Percentiles rank a stretch among this genome's conserved stretches.
Evolutionary conservation across 441 rosid genomes (phyloP).

Genomic region (Adansonia gregorii): DNA sequence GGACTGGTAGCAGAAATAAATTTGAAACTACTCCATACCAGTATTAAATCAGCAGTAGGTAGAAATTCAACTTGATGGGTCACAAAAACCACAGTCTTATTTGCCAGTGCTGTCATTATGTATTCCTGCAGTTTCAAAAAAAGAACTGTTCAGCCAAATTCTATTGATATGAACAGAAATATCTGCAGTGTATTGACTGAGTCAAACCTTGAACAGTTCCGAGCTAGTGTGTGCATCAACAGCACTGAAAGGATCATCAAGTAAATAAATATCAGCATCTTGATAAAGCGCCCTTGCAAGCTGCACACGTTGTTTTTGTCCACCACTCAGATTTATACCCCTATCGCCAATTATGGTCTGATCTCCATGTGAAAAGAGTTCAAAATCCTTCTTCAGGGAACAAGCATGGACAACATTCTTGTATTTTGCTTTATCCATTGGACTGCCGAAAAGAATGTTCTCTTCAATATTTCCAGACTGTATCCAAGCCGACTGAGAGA

Average conservation of each 20-base stretch:
- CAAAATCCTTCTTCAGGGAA: conserved; percentile 91
- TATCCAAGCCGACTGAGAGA: conserved; percentile 99
- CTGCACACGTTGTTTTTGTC: conserved; percentile 98
- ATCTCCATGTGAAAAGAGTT: conserved; percentile 96
- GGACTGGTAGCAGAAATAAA: conserved; percentile 5
- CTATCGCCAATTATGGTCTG: conserved; percentile 99
- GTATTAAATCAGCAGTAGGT: conserved; percentile 88
- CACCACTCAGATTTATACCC: conserved; percentile 98
- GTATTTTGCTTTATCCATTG: conserved; percentile 92
- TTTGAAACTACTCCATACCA: conserved; percentile 56
- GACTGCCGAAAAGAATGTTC: conserved; percentile 97
- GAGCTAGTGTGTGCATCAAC: conserved; percentile 99
- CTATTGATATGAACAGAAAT: conserved; percentile 24
- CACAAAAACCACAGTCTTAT: conserved; percentile 89
- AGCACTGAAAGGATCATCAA: conserved; percentile 99
- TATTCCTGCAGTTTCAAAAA: conserved; percentile 75
- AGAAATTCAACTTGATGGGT: conserved; percentile 99
- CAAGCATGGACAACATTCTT: conserved; percentile 93
- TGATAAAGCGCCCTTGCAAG: conserved; percentile 99
- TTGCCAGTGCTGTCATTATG: conserved; percentile 80
- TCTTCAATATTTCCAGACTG: conserved; percentile 99
- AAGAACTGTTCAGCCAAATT: conserved; percentile 34
- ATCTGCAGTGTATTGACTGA: conserved; percentile 16
- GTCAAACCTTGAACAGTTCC: conserved; percentile 87
- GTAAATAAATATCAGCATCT: conserved; percentile 96